Base-by-base conservation (phyloP, 371 early-diverging fungal genomes). In the Mortierella polycephala region DNA sequence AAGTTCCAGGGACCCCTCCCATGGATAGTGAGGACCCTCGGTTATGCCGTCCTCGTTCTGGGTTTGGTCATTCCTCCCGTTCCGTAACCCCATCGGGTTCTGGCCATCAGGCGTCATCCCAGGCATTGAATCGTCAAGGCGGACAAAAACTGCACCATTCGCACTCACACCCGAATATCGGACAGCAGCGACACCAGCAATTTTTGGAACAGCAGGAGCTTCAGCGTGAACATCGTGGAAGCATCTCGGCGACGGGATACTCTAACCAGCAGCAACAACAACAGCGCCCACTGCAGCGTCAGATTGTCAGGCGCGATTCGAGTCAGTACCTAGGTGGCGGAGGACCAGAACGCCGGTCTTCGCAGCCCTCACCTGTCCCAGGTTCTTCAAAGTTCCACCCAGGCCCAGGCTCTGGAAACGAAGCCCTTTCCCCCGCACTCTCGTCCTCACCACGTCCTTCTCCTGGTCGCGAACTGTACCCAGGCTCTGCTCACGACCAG, bases 161-260 rank as follows among this genome's bases (percentile, higher is more conserved):
- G n/a, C 77, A 71, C n/a, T 77, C 77, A 1, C 77, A 77, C 23
- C 77, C 77, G 5, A 77, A 77, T 51, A 71, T 77, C 56, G 69
- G 77, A 13, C 72, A 71, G 45, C 67, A 67, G 12, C 64, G 68
- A 7, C 67, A 69, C 20, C 71, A 76, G 23, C 71, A 77, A 52
- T 67, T 59, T 50, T 23, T 65, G 45, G 77, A 57, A 45, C 60
- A 53, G 21, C 60, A 66, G 60, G 42, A 53, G 20, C 60, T 18
- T 10, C 60, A 72, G 54, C 73, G 73, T 37, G 69, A 68, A 12
- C 75, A 74, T 18, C 69, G 75, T 14, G 69, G 65, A 13, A 68
- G 69, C 18, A 10, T 68, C 40, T 65, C 54, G 20, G 54, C 54
- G 7, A 47, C 42, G 40, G 58, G 53, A 3, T 65, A 75, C 40